Conservation (phyloP, 805 yeast genomes). For the Cyberlindnera americana region DNA sequence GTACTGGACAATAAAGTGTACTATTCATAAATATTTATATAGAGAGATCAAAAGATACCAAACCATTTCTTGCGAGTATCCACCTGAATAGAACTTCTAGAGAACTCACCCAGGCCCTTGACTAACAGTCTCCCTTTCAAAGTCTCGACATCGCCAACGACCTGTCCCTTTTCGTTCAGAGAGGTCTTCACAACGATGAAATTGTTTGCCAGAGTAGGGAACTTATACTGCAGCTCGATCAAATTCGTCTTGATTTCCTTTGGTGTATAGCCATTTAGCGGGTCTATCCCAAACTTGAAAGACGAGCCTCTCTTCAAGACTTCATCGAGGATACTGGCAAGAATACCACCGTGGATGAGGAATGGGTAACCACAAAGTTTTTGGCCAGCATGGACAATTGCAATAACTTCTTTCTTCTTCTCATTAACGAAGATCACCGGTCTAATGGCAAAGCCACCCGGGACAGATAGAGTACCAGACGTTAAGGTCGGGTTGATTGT, state of each 20-base stretch:
- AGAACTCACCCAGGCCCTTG: constrained; percentile 48
- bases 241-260: constrained; percentile 42
- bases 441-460: constrained; percentile 77
- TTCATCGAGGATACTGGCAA: constrained; percentile 79
- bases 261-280: constrained; percentile 37
- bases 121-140: constrained; percentile 54
- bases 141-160: constrained; percentile 52
- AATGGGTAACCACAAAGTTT: constrained; percentile 84
- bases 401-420: constrained; percentile 52
- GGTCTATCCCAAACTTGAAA: constrained; percentile 34
- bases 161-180: constrained; percentile 33
- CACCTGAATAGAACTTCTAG: no score
- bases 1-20: constrained; percentile 37
- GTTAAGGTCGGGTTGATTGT: constrained; percentile 33
- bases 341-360: constrained; percentile 82
- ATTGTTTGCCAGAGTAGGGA: constrained; percentile 77
- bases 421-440: constrained; percentile 66
- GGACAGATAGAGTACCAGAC: constrained; percentile 55
- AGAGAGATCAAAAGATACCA: constrained; percentile 1
- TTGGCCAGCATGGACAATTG: constrained; percentile 74
- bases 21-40: neutral
- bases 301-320: constrained; percentile 54
- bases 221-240: constrained; percentile 50
- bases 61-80: constrained; percentile 5
- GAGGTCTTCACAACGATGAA: constrained; percentile 64